Conservation (phyloP, 139 green algal species). For the Volvox africanus region DNA sequence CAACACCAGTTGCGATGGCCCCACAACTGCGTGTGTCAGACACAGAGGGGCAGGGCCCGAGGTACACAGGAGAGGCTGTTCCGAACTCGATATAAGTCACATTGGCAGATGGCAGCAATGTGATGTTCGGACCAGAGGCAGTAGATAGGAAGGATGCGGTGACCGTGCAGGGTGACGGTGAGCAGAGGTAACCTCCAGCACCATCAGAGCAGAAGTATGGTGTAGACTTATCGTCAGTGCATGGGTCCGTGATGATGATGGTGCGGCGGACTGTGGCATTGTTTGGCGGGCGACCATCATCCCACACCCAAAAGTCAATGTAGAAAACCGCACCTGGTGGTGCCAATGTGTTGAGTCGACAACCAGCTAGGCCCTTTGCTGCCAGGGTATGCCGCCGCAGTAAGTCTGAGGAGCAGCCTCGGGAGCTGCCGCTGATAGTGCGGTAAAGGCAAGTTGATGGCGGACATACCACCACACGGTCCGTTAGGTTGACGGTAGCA, state of each 20-base stretch:
- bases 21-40: constrained; percentile 4
- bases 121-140: not conserved
- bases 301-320: constrained; percentile 68
- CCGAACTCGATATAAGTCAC: constrained; percentile 44
- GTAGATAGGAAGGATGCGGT: not conserved
- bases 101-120: constrained; percentile 24
- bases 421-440: not conserved
- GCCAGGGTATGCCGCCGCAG: constrained; percentile 52
- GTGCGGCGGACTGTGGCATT: constrained; percentile 50
- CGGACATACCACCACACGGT: constrained; percentile 63
- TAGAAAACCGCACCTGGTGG: constrained; percentile 57
- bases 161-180: constrained; percentile 6
- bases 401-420: constrained; percentile 48
- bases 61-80: constrained; percentile 14
- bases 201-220: constrained; percentile 39
- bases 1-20: not conserved
- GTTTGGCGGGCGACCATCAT: constrained; percentile 44
- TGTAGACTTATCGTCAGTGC: not conserved
- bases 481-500: constrained; percentile 49
- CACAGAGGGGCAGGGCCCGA: constrained; percentile 36
- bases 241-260: constrained; percentile 39
- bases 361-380: constrained; percentile 60
- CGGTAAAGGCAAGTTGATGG: constrained; percentile 45
- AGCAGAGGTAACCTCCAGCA: constrained; percentile 30
- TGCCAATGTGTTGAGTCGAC: constrained; percentile 53